phyloP scores from a whole-genome alignment of 768 basidiomycete genomes.

The Leccinum disarticulatum region DNA sequence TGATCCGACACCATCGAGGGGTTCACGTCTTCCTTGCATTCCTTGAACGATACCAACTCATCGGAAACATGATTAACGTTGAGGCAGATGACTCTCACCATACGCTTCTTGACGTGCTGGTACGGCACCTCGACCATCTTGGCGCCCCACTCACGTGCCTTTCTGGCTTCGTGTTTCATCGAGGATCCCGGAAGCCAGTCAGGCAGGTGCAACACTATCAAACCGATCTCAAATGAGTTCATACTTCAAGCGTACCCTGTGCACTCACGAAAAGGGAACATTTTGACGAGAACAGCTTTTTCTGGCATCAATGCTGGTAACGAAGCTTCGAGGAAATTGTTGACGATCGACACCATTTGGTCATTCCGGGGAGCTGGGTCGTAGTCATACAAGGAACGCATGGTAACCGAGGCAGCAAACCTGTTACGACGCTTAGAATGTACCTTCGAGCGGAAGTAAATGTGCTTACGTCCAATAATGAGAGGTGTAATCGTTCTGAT shows the following conservation, averaged over 20 bases:
- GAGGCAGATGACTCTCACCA: constrained; percentile 2
- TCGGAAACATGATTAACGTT: not conserved
- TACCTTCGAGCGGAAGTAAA: not conserved
- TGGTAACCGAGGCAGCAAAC: constrained; percentile 33
- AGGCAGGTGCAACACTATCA: constrained; percentile 27
- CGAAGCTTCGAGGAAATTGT: constrained; percentile 11
- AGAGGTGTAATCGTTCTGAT: constrained; percentile 2
- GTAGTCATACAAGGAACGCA: constrained; percentile 20
- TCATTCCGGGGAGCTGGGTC: constrained; percentile 17
- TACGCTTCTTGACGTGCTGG: constrained; percentile 10
- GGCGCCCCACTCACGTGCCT: constrained; percentile 4
- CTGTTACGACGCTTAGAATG: constrained; percentile 16
- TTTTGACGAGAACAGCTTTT: constrained; percentile 12
- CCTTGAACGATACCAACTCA: not conserved
- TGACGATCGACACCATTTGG: constrained; percentile 14
- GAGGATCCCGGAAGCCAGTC: constrained; percentile 25
- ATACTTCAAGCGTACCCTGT: not conserved
- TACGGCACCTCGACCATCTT: constrained; percentile 18
- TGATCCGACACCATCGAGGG: constrained; percentile 17
- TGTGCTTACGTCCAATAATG: constrained; percentile 13
- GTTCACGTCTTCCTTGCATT: constrained; percentile 6
- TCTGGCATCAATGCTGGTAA: constrained; percentile 8
- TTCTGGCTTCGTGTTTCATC: constrained; percentile 15
- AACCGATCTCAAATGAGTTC: not conserved
- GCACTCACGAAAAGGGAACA: constrained; percentile 20